Base-by-base conservation (phyloP, 2,329 filamentous ascomycete genomes). In the Paraphoma chrysanthemicola region DNA sequence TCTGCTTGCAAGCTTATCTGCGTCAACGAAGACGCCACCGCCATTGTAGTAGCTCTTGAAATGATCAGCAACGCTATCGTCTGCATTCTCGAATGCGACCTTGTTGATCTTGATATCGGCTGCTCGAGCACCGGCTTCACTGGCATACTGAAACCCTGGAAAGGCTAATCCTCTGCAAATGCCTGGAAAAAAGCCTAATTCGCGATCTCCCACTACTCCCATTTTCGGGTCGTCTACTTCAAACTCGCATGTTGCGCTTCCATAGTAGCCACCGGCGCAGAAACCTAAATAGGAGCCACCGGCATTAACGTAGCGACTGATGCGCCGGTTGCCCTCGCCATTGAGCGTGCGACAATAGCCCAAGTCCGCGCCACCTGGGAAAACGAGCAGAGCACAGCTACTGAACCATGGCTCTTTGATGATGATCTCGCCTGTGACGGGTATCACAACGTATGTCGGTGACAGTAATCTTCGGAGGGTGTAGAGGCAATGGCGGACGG, bases 221-320 rank as follows among this genome's bases (percentile, higher is more conserved):
- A 98, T 85, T 1, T 85, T 83, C 63, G 84, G 85, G 71, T 95
- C 88, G 2, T 93, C 92, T 11, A 95, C 88, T 78, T 98, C 94
- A 62, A 98, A 99, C 75, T 99, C 95, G 72, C 94, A 97, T 60
- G 83, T 84, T 39, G 83, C 82, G 63, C 85, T 88, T 18, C 90
- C 95, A 69, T 97, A 99, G 78, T 99, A 99, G 10, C 90, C 95
- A 5, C 95, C 95, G 2, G 95, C 95, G 73, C 95, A 99, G 68
- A 99, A 89, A 0, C 95, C 95, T 1, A 99, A 84, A 72, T 95
- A 99, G 0, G 86, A 82, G 14, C 95, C 95, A 29, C 95, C 95
- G 30, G 86, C 84, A 56, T 92, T 90, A 48, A 99, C 92, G 70
- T 90, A 99, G 64, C 94, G 89, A 53, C 84, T 82, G 75, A 99